Conservation (phyloP, 1,284 basidiomycete species). For the Heliocybe sulcata region DNA sequence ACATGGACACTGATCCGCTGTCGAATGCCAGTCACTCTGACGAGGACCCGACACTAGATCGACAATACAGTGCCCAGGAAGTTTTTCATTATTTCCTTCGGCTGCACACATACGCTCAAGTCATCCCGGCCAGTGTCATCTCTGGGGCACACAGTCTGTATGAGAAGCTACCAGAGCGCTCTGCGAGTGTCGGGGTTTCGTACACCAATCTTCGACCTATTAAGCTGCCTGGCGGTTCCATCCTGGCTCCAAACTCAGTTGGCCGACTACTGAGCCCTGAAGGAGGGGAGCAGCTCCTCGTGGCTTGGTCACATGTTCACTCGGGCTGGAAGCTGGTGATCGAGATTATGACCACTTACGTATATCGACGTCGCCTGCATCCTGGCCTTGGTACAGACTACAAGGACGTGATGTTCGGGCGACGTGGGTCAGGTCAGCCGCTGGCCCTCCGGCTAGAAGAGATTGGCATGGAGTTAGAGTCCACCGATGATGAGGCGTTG, state of each 20-base stretch:
- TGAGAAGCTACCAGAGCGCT: constrained; percentile 55
- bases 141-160: constrained; percentile 62
- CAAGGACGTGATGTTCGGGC: constrained; percentile 44
- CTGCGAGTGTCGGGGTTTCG: constrained; percentile 40
- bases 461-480: constrained; percentile 59
- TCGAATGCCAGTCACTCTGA: constrained; percentile 26
- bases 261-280: constrained; percentile 73
- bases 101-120: constrained; percentile 71
- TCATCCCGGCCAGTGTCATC: constrained; percentile 55
- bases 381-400: constrained; percentile 33
- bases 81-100: constrained; percentile 71
- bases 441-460: constrained; percentile 53
- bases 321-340: constrained; percentile 80
- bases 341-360: constrained; percentile 72
- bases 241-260: constrained; percentile 55
- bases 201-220: constrained; percentile 66
- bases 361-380: constrained; percentile 44
- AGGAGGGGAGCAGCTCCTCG: constrained; percentile 61
- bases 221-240: constrained; percentile 68
- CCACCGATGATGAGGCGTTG: constrained; percentile 46
- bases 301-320: constrained; percentile 76
- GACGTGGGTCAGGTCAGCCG: constrained; percentile 26
- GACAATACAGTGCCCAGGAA: constrained; percentile 49
- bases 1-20: constrained; percentile 61
- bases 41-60: constrained; percentile 32